Evolutionary conservation across 768 basidiomycete species (phyloP).

Genomic region (Albatrellus ellisii): DNA sequence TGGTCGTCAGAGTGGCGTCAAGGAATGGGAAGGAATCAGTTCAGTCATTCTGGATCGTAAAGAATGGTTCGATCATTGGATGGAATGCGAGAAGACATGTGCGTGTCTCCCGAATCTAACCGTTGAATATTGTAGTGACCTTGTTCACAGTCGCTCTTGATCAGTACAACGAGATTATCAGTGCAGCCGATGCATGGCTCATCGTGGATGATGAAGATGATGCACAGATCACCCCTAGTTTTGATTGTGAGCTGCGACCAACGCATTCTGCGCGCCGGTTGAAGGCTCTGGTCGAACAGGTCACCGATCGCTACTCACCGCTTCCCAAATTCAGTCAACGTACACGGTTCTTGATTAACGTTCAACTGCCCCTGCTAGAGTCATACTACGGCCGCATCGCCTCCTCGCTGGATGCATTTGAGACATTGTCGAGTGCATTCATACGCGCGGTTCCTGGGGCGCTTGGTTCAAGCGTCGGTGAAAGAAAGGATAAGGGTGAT

Average conservation of each 20-base stretch:
- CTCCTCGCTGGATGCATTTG: constrained; percentile 86
- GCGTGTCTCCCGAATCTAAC: constrained; percentile 20
- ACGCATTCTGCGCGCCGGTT: constrained; percentile 79
- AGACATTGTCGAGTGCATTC: constrained; percentile 78
- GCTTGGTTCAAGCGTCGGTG: constrained; percentile 39
- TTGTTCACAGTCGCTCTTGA: constrained; percentile 60
- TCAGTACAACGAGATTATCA: constrained; percentile 78
- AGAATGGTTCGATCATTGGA: constrained; percentile 89
- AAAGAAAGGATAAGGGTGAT: constrained; percentile 29
- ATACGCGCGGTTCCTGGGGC: constrained; percentile 90
- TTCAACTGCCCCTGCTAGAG: constrained; percentile 79
- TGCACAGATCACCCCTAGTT: constrained; percentile 9
- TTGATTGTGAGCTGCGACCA: constrained; percentile 35
- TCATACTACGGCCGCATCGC: constrained; percentile 67
- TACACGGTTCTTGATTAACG: constrained; percentile 67
- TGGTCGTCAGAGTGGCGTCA: constrained; percentile 15
- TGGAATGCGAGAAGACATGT: constrained; percentile 85
- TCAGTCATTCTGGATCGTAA: constrained; percentile 69
- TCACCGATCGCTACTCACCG: constrained; percentile 89
- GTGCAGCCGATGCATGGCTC: constrained; percentile 73
- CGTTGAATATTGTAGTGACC: not conserved
- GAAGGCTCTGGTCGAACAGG: constrained; percentile 79
- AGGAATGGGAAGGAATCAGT: constrained; percentile 65
- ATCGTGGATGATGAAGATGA: constrained; percentile 54
- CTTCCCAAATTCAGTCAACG: constrained; percentile 69